Percentiles rank a stretch among this genome's conserved stretches.
phyloP scores from a whole-genome alignment of 2,329 filamentous ascomycete genomes.

The Ceratocystis cacaofunesta region DNA sequence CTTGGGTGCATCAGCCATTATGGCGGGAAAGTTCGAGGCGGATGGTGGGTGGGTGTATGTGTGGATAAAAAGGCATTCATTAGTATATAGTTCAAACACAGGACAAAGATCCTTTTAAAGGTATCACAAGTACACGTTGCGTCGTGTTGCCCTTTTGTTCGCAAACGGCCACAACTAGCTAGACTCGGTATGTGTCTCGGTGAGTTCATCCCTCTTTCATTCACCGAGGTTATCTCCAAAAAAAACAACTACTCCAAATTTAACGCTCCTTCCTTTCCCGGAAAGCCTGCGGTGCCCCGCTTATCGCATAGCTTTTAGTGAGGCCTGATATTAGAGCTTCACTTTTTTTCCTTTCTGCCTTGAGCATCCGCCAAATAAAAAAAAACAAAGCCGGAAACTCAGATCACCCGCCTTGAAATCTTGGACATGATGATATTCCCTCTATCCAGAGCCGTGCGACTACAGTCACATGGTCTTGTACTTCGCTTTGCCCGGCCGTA shows the following conservation, averaged over 20 bases:
- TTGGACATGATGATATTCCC: neutral
- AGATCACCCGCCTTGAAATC: neutral
- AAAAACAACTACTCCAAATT: neutral
- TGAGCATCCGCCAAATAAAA: neutral
- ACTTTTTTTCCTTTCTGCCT: neutral
- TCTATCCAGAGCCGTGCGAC: neutral
- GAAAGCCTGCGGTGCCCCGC: neutral
- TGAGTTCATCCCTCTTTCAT: neutral
- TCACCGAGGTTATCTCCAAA: neutral
- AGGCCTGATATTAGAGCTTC: neutral
- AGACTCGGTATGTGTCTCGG: neutral
- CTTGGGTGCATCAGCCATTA: neutral
- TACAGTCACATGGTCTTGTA: neutral
- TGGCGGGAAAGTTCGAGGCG: neutral
- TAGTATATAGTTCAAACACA: too few relatives aligned
- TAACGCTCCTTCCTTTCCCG: neutral
- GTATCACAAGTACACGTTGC: too few relatives aligned
- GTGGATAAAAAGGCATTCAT: neutral
- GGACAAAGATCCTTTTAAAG: too few relatives aligned
- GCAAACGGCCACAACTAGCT: neutral
- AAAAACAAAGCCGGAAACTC: neutral
- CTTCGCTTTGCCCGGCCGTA: slow-evolving; percentile 24
- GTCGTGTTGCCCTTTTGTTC: neutral
- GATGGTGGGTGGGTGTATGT: neutral
- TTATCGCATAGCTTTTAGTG: neutral